phyloP scores from a whole-genome alignment of 352 stramenopile species.

The Phytophthora ohioensis region DNA sequence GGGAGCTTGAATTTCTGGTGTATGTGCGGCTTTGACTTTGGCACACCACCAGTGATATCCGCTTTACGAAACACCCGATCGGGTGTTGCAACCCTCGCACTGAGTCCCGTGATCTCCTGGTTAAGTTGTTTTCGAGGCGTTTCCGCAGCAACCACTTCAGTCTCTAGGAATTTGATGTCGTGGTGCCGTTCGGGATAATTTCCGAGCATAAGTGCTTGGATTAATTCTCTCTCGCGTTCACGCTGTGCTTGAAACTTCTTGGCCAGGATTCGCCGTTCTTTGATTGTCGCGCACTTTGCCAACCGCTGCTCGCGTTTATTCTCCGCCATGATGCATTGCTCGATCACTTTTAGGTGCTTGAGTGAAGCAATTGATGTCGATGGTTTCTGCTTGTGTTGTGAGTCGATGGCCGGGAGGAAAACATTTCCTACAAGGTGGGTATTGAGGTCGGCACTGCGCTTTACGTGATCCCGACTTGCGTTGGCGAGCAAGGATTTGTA shows the following conservation, averaged over 20 bases:
- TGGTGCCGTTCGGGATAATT: constrained; percentile 23
- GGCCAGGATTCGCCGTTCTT: constrained; percentile 53
- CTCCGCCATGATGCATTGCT: constrained; percentile 78
- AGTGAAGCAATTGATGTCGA: constrained; percentile 37
- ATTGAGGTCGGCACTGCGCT: constrained; percentile 51
- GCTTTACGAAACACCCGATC: constrained; percentile 57
- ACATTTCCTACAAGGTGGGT: constrained; percentile 67
- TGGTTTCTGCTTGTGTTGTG: constrained; percentile 24
- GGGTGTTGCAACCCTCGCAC: constrained; percentile 26
- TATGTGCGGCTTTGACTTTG: constrained; percentile 49
- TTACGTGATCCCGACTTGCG: constrained; percentile 54
- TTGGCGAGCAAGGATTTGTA: constrained; percentile 63
- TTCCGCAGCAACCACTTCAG: constrained; percentile 15
- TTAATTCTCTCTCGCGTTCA: constrained; percentile 59
- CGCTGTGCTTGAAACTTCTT: constrained; percentile 72
- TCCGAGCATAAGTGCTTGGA: constrained; percentile 68
- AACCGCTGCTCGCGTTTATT: constrained; percentile 73
- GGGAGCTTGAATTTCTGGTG: constrained; percentile 53
- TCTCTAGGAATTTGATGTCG: constrained; percentile 51
- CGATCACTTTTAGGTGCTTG: constrained; percentile 74
- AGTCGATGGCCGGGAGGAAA: constrained; percentile 64
- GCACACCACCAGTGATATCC: constrained; percentile 38
- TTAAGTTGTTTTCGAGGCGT: constrained; percentile 25
- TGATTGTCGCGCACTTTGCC: constrained; percentile 55
- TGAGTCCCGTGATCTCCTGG: constrained; percentile 39